Percentiles rank a stretch among this genome's conserved stretches.
These are phyloP conservation scores for Cynanchum wilfordii DNA, from an alignment of 257 asterid species.

Conservation along the genomic window DNA sequence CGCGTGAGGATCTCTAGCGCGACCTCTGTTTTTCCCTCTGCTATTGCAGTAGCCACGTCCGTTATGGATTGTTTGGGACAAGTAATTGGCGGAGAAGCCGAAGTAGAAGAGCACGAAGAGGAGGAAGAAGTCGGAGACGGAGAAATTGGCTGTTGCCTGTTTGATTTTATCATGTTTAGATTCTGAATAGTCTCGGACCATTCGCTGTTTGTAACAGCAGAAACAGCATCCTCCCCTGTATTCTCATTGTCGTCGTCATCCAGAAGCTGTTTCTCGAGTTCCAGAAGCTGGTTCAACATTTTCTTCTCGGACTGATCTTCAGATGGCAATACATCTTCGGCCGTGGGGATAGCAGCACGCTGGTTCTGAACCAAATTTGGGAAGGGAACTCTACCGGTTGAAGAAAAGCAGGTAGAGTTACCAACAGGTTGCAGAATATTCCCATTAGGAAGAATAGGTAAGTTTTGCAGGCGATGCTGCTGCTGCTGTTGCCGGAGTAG, in stretches of 20 bases:
- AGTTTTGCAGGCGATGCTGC: conserved; percentile 7
- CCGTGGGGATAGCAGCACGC: conserved; percentile 8
- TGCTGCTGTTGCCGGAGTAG: conserved; percentile 27
- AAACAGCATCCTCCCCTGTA: conserved; percentile 37
- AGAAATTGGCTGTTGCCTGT: conserved; percentile 34
- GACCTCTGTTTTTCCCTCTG: conserved; percentile 50
- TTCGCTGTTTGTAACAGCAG: conserved; percentile 56
- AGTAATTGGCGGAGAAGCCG: conserved; percentile 48
- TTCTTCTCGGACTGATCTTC: conserved; percentile 37
- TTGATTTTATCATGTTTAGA: conserved; percentile 30
- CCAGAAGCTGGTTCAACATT: conserved; percentile 53
- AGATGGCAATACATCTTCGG: conserved; percentile 15
- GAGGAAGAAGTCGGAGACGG: conserved; percentile 70
- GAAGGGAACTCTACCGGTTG: conserved; percentile 18
- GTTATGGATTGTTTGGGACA: conserved; percentile 47
- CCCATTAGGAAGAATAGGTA: conserved; percentile 1
- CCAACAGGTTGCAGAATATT: conserved; percentile 5
- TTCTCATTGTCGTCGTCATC: conserved; percentile 52
- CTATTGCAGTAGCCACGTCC: conserved; percentile 55
- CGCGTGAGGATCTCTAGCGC: conserved; percentile 77
- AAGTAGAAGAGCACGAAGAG: conserved; percentile 65
- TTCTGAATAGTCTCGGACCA: conserved; percentile 73
- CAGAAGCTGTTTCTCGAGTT: conserved; percentile 69
- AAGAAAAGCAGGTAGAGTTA: conserved; percentile 16
- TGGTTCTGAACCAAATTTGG: conserved; percentile 35